Percentiles rank a stretch among this genome's conserved stretches.
Evolutionary conservation across 2,329 filamentous ascomycete species (phyloP).

Genomic region (Myriangium duriaei): DNA sequence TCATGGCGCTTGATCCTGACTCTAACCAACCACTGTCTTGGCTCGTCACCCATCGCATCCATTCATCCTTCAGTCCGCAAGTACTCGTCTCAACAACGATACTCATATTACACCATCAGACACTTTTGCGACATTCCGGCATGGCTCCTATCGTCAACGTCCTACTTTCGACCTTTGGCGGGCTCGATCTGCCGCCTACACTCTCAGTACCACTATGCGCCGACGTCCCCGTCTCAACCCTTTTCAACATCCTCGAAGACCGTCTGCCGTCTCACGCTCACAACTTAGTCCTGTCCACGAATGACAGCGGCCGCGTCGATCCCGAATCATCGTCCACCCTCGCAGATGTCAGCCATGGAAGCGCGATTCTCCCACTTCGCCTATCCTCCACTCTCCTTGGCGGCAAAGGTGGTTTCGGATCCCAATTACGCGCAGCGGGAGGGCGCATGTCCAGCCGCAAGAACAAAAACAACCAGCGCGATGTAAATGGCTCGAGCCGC

Average conservation of each 20-base stretch:
- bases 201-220: slow-evolving; percentile 61
- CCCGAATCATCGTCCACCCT: slow-evolving; percentile 43
- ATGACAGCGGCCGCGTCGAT: slow-evolving; percentile 59
- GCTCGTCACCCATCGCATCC: no score
- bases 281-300: slow-evolving; percentile 68
- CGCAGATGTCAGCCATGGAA: slow-evolving; percentile 26
- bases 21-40: no score
- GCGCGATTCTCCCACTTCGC: slow-evolving; percentile 68
- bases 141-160: slow-evolving; percentile 49
- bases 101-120: no score
- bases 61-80: no score
- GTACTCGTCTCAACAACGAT: no score
- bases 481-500: slow-evolving; percentile 71
- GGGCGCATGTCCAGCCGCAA: slow-evolving; percentile 97
- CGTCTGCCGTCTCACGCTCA: slow-evolving; percentile 46
- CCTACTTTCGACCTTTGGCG: slow-evolving; percentile 72
- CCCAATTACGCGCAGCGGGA: slow-evolving; percentile 88
- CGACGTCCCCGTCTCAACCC: slow-evolving; percentile 45
- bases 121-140: no score
- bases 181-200: slow-evolving; percentile 71
- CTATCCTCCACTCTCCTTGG: slow-evolving; percentile 69
- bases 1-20: no score
- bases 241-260: slow-evolving; percentile 50
- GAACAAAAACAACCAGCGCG: slow-evolving; percentile 61
- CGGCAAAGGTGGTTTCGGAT: slow-evolving; percentile 96